Base-by-base conservation (phyloP, 257 asterid species). In the Gardenia jasminoides region DNA sequence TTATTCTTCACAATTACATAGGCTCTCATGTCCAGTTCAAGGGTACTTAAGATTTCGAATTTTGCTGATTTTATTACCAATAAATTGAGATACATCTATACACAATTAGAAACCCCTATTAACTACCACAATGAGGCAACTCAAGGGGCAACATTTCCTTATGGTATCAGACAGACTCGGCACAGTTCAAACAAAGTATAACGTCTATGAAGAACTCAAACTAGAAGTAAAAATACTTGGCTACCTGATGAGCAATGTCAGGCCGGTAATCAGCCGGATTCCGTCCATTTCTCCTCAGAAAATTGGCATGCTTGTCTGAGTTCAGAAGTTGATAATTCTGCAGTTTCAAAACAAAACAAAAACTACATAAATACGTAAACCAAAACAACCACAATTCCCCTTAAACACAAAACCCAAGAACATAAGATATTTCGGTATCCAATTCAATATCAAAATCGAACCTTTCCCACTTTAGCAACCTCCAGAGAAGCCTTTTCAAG, bases 401-500 rank as follows among this genome's bases (percentile, higher is more conserved):
- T 20, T 13, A 20, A 66, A 33, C 64, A 20, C 12, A 24, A 76
- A 16, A 36, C 41, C 41, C 41, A 36, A 36, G 41, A 36, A 36
- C 41, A 36, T 36, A 36, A 36, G 3, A 36, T 36, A 36, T 4
- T 36, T 36, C 39, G 3, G 1, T 6, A 7, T 72, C 39, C 56
- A 65, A 0, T 52, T 4, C 33, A 76, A 52, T n/a, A 43, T 39
- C 58, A 68, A 16, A 76, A 54, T 74, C 88, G 15, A 12, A 95
- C 98, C 98, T 92, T 95, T 72, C 98, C 99, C 77, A 93, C 91
- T 93, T 95, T 88, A 0, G 94, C 99, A 62, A 92, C 88, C 83
- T 93, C 99, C 86, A 95, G 77, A 12, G 97, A 92, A 7, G 98
- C 97, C 86, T 88, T 93, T 79, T 93, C 98, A 8, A 95, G 91